phyloP scores from a whole-genome alignment of 192 early-diverging fungal species.

The Coemansia sp. region DNA sequence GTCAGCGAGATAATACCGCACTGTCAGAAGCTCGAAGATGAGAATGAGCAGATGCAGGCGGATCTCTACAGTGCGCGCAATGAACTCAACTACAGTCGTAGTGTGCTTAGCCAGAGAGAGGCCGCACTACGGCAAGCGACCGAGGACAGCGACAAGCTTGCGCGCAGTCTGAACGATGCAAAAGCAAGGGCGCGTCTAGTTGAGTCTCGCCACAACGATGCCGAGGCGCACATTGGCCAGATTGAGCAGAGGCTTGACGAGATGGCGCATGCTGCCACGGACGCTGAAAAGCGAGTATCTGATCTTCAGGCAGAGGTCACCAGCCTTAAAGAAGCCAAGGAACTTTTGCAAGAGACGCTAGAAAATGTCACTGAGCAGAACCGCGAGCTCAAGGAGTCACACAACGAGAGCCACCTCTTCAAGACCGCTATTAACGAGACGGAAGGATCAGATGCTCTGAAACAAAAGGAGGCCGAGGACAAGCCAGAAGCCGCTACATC shows the following conservation, averaged over 20 bases:
- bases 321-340: slow-evolving; percentile 10
- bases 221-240: neutral
- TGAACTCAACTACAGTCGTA: slow-evolving; percentile 10
- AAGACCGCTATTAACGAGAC: slow-evolving; percentile 25
- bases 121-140: neutral
- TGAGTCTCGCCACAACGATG: neutral
- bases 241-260: slow-evolving; percentile 13
- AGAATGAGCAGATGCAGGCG: slow-evolving; percentile 26
- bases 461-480: neutral
- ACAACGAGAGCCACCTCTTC: slow-evolving; percentile 30
- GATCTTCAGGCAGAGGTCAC: neutral
- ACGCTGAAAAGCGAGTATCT: neutral
- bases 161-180: slow-evolving; percentile 5
- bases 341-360: slow-evolving; percentile 21
- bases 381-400: slow-evolving; percentile 24
- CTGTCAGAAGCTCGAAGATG: slow-evolving; percentile 16
- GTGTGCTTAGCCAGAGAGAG: neutral
- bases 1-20: slow-evolving; percentile 9
- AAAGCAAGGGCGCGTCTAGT: neutral
- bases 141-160: slow-evolving; percentile 8
- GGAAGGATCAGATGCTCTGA: slow-evolving; percentile 1
- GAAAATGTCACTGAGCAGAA: slow-evolving; percentile 35
- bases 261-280: neutral
- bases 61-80: slow-evolving; percentile 10
- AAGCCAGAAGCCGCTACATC: neutral